Base-by-base conservation (phyloP, 148 eudicot genomes). In the Arctostaphylos glauca region DNA sequence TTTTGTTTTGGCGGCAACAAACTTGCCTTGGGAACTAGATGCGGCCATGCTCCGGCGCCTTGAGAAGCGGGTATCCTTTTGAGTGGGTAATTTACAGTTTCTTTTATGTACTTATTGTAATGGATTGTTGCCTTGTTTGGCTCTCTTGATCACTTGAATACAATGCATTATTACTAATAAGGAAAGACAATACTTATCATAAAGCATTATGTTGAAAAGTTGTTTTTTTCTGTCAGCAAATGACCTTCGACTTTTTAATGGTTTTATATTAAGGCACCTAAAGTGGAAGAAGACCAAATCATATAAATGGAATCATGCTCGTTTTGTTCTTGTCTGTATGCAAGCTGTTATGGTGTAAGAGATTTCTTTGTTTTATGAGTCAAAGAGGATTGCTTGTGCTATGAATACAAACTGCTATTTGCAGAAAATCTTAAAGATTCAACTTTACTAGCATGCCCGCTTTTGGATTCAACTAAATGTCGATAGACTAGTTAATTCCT, bases 21-120 rank as follows among this genome's bases (percentile, higher is more conserved):
- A 96, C 87, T 93, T 96, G 19, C 99, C 98, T 41, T 94, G 99
- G 99, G 99, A 96, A 84, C 89, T 96, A 60, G 99, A 96, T 89
- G 99, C 94, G 18, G 99, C 99, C 84, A 93, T 96, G 99, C 95
- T 96, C 48, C 91, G 98, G 44, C 97, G 99, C 80, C 99, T 96
- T 85, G 98, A 96, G 86, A 96, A 96, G 90, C 88, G 99, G 83
- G 99, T 96, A 91, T 86, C 86, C 90, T 89, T 76, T 82, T 19
- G 60, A 71, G 46, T 15, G 74, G 67, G 21, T 52, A 9, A 67
- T 81, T 77, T 59, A 60, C 77, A 49, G 67, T 49, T 19, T 44
- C 54, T 15, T 48, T 58, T 21, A 44, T 46, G 5, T 80, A 68
- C 49, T 52, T 15, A 62, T 66, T 66, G 43, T 66, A 25, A 66